Evolutionary conservation across 148 eudicot species (phyloP).

Genomic region (Silene uniflora): DNA sequence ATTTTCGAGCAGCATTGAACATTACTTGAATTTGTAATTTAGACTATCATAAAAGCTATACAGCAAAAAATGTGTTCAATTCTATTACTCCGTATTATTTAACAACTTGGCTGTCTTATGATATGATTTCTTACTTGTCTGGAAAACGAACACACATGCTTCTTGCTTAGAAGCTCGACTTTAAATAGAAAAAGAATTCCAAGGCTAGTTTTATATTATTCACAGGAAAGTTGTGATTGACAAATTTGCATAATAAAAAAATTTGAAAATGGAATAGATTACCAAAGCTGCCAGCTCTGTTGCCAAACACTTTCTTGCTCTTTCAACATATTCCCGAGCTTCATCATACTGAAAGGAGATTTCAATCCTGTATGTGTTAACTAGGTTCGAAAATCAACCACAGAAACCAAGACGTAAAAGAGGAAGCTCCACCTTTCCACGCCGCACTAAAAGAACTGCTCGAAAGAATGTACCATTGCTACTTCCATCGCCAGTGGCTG

Average conservation of each 20-base stretch:
- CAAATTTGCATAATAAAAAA: too few species aligned
- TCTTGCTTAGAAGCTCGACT: neutral
- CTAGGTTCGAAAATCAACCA: neutral
- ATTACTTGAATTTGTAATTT: neutral
- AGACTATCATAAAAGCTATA: neutral
- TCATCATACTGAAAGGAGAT: conserved; percentile 73
- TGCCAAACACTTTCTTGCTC: conserved; percentile 94
- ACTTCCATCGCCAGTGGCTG: conserved; percentile 85
- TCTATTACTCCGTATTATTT: too few species aligned
- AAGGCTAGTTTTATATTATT: neutral
- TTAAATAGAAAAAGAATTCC: too few species aligned
- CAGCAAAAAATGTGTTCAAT: neutral
- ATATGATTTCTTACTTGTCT: neutral
- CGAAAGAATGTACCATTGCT: conserved; percentile 89
- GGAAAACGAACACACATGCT: neutral
- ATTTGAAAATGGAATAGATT: conserved; percentile 3
- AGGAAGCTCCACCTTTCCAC: conserved; percentile 59
- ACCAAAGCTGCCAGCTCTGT: conserved; percentile 98
- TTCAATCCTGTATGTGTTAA: conserved; percentile 5
- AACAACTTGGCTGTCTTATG: too few species aligned
- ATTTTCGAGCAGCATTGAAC: too few species aligned
- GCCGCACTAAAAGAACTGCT: conserved; percentile 88
- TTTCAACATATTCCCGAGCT: conserved; percentile 92
- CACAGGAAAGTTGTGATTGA: neutral
- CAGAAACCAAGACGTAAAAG: neutral